Evolutionary conservation across 306 rosid species (phyloP).

Genomic region (Trichosanthes truncata): DNA sequence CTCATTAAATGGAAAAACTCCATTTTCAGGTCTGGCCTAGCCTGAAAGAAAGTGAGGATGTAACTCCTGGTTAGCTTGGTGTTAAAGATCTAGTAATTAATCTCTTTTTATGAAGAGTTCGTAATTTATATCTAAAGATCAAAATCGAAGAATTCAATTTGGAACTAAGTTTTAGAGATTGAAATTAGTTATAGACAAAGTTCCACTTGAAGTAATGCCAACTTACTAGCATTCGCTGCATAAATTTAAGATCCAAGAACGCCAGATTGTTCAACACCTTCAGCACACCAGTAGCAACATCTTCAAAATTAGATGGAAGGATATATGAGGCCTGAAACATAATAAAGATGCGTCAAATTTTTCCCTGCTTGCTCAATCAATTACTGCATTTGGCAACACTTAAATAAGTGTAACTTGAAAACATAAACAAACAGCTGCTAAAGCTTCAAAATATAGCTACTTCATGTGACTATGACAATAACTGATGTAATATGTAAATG

Average conservation of each 20-base stretch:
- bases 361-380: background rate
- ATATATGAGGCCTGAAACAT: constrained; percentile 53
- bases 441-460: background rate
- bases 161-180: background rate
- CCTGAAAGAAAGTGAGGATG: constrained; percentile 42
- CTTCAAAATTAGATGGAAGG: constrained; percentile 98
- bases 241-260: constrained; percentile 71
- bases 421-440: background rate
- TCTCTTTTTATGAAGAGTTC: background rate
- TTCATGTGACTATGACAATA: background rate
- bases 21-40: constrained; percentile 89
- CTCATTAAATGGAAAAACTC: constrained; percentile 94
- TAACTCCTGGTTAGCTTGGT: constrained; percentile 13
- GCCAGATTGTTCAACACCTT: constrained; percentile 96
- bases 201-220: constrained; percentile 15
- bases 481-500: background rate
- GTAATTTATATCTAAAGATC: background rate
- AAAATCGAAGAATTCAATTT: background rate
- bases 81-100: background rate
- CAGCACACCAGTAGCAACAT: constrained; percentile 89
- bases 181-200: background rate
- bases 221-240: constrained; percentile 88
- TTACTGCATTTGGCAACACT: background rate
- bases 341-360: background rate
- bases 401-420: background rate